These are phyloP conservation scores for Dipteronia dyeriana DNA, from an alignment of 345 rosid species.

Conservation along the genomic window DNA sequence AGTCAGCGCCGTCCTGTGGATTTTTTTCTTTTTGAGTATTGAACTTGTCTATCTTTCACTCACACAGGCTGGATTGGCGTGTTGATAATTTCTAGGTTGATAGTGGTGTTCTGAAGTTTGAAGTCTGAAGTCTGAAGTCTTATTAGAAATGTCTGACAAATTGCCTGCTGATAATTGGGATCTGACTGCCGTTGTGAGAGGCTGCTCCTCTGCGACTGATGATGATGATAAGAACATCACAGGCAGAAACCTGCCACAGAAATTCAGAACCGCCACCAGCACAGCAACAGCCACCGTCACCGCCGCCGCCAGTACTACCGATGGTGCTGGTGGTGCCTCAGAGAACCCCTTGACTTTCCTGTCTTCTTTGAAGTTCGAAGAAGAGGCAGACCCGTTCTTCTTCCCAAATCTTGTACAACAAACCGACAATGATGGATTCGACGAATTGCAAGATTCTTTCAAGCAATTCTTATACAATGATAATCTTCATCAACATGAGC, in stretches of 20 bases:
- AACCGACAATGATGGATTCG: constrained; percentile 22
- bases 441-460: constrained; percentile 59
- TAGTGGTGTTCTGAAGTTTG: constrained; percentile 2
- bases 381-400: constrained; percentile 36
- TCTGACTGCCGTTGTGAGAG: constrained; percentile 72
- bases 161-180: constrained; percentile 65
- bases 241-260: background rate
- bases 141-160: constrained; percentile 9
- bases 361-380: constrained; percentile 41
- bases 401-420: constrained; percentile 32
- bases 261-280: background rate
- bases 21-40: constrained; percentile 1
- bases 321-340: background rate
- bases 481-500: constrained; percentile 16
- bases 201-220: constrained; percentile 46
- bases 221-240: background rate
- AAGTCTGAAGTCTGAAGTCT: background rate
- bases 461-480: constrained; percentile 40
- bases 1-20: constrained; percentile 82
- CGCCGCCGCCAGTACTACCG: background rate
- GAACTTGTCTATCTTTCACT: background rate
- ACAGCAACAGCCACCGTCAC: background rate
- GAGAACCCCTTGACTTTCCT: constrained; percentile 38
- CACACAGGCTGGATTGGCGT: constrained; percentile 1
- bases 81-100: constrained; percentile 28